Conservation (phyloP, 208 protist species). For the Tetramitus jugosus region DNA sequence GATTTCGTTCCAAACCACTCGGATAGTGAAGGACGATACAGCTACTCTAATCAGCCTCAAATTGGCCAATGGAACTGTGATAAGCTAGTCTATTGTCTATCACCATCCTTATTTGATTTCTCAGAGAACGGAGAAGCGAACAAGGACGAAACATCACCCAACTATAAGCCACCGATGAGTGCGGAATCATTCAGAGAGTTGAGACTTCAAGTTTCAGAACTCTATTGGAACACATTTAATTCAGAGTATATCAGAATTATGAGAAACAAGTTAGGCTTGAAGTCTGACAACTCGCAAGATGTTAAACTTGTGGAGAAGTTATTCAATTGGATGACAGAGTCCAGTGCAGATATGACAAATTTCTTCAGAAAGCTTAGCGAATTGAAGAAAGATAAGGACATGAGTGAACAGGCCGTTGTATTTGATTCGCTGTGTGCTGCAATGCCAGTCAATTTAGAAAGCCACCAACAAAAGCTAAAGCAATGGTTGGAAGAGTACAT, state of each 20-base stretch:
- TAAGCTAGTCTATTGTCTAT: not conserved
- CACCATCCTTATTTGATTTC: too few species aligned
- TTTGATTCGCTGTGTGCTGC: too few species aligned
- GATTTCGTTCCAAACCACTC: constrained; percentile 32
- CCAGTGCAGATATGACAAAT: not conserved
- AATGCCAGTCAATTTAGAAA: too few species aligned
- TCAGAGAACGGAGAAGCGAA: not conserved
- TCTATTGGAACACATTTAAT: not conserved
- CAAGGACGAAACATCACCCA: not conserved
- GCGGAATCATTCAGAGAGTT: not conserved
- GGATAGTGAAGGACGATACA: constrained; percentile 27
- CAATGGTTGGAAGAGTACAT: not conserved
- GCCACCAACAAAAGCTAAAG: not conserved
- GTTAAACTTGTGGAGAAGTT: not conserved
- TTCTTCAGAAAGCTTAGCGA: not conserved
- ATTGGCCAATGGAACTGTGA: constrained; percentile 29
- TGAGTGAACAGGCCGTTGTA: not conserved
- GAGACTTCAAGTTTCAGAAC: too few species aligned
- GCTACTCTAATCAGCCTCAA: constrained; percentile 19
- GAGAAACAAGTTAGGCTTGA: not conserved
- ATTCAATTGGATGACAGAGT: not conserved
- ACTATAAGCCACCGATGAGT: not conserved
- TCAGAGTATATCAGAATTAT: not conserved
- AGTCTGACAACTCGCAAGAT: not conserved
- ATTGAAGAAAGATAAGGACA: not conserved